Conservation (phyloP, 2,329 filamentous ascomycete species). For the Xylaria hypoxylon region DNA sequence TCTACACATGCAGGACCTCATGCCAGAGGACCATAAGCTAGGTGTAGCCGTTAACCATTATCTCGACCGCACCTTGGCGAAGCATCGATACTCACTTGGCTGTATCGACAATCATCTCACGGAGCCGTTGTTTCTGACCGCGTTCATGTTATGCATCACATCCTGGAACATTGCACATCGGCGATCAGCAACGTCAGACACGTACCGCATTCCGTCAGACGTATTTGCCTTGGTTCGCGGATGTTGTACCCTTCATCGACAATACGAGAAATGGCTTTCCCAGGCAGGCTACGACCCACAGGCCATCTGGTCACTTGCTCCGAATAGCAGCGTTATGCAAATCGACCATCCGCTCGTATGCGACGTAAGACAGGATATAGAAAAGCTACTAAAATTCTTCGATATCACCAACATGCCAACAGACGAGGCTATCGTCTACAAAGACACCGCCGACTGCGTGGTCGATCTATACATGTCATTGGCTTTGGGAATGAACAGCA, state of each 20-base stretch:
- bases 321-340: conserved; percentile 5
- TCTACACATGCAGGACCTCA: conserved; percentile 34
- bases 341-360: conserved; percentile 26
- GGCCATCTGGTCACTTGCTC: conserved; percentile 20
- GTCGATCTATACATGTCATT: conserved; percentile 27
- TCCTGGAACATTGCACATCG: conserved; percentile 33
- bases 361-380: conserved; percentile 26
- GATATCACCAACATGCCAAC: conserved; percentile 23
- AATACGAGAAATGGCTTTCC: conserved; percentile 30
- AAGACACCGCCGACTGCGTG: conserved; percentile 30
- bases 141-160: conserved; percentile 35
- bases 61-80: conserved; percentile 31
- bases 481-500: conserved; percentile 4
- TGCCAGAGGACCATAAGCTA: conserved; percentile 27
- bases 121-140: conserved; percentile 32
- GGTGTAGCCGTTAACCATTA: conserved; percentile 26
- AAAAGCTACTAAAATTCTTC: conserved; percentile 29
- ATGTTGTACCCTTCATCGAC: conserved; percentile 30
- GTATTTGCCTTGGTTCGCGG: conserved; percentile 35
- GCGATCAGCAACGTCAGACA: conserved; percentile 15
- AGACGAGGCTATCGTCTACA: conserved; percentile 22
- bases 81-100: conserved; percentile 30
- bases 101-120: conserved; percentile 21
- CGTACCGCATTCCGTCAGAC: conserved; percentile 28
- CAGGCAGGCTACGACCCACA: conserved; percentile 26